Conservation (phyloP, 768 basidiomycete genomes). For the Rhodosporidiobolus sp. region DNA sequence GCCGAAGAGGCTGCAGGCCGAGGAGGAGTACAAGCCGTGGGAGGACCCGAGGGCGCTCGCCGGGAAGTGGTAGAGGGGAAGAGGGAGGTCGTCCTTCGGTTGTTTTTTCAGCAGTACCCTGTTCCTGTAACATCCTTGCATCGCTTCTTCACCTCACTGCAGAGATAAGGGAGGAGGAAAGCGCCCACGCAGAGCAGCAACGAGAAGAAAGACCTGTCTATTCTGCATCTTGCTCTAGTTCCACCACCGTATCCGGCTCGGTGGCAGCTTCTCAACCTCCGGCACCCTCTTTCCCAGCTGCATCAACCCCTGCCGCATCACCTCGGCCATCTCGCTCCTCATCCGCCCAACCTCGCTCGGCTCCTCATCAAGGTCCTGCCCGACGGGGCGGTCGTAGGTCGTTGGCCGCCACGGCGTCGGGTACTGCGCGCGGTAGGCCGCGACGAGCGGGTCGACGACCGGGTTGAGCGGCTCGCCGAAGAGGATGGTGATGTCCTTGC, state of each 20-base stretch:
- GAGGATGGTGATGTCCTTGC: slow-evolving; percentile 64
- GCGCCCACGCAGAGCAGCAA: not conserved
- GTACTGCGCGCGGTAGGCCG: slow-evolving; percentile 30
- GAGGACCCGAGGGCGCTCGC: slow-evolving; percentile 3
- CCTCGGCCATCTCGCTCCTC: slow-evolving; percentile 59
- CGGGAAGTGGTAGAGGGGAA: slow-evolving; percentile 6
- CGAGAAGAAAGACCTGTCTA: not conserved
- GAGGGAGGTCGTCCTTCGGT: no score
- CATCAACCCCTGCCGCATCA: slow-evolving; percentile 50
- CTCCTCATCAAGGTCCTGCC: slow-evolving; percentile 44
- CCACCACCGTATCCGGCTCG: slow-evolving; percentile 17
- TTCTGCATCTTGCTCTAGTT: not conserved
- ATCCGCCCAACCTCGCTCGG: slow-evolving; percentile 47
- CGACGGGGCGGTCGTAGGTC: slow-evolving; percentile 42
- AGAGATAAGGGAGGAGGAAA: not conserved
- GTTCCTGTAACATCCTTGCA: not conserved
- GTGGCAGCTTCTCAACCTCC: slow-evolving; percentile 16
- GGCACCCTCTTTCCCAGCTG: slow-evolving; percentile 45
- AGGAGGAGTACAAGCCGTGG: not conserved
- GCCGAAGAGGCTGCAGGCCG: not conserved
- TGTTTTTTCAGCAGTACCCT: no score
- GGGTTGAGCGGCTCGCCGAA: slow-evolving; percentile 71
- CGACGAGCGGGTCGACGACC: slow-evolving; percentile 48
- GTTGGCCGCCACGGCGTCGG: slow-evolving; percentile 29
- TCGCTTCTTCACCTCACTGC: not conserved